phyloP scores from a whole-genome alignment of 2,329 filamentous ascomycete genomes.

The Colletotrichum tropicicola region DNA sequence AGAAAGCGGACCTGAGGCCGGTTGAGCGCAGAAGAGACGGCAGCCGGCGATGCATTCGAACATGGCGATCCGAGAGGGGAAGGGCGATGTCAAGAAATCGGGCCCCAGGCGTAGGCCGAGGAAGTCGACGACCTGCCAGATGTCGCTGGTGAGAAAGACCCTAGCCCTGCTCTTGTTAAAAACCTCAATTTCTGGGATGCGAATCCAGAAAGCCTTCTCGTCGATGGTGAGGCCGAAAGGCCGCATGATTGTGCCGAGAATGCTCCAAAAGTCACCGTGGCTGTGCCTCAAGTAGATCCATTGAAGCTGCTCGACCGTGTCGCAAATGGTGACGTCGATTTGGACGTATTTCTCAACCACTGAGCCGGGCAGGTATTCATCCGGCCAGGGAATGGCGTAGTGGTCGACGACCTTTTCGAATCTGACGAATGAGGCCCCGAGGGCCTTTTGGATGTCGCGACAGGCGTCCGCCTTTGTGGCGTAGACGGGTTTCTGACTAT shows the following conservation, averaged over 20 bases:
- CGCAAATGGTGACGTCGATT: constrained; percentile 71
- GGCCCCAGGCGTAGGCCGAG: constrained; percentile 60
- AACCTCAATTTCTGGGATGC: constrained; percentile 73
- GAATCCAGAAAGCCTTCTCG: constrained; percentile 69
- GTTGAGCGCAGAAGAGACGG: constrained; percentile 60
- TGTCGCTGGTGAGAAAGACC: constrained; percentile 68
- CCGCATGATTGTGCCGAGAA: constrained; percentile 71
- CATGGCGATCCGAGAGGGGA: constrained; percentile 62
- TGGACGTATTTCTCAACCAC: constrained; percentile 61
- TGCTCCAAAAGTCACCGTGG: constrained; percentile 77
- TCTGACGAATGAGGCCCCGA: constrained; percentile 56
- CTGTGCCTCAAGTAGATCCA: constrained; percentile 76
- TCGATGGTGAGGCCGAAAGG: constrained; percentile 73
- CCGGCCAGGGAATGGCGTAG: constrained; percentile 66
- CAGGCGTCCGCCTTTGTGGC: background rate
- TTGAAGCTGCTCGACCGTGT: constrained; percentile 49
- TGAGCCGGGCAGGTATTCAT: background rate
- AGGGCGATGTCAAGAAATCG: constrained; percentile 63
- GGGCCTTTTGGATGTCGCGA: constrained; percentile 29
- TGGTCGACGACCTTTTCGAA: constrained; percentile 41
- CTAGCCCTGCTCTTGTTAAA: constrained; percentile 64
- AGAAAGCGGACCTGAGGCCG: constrained; percentile 32
- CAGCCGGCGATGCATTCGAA: constrained; percentile 69
- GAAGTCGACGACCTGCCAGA: constrained; percentile 66
- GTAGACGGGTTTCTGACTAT: background rate